Base-by-base conservation (phyloP, 2,329 filamentous ascomycete genomes). In the Colletotrichum tofieldiae region DNA sequence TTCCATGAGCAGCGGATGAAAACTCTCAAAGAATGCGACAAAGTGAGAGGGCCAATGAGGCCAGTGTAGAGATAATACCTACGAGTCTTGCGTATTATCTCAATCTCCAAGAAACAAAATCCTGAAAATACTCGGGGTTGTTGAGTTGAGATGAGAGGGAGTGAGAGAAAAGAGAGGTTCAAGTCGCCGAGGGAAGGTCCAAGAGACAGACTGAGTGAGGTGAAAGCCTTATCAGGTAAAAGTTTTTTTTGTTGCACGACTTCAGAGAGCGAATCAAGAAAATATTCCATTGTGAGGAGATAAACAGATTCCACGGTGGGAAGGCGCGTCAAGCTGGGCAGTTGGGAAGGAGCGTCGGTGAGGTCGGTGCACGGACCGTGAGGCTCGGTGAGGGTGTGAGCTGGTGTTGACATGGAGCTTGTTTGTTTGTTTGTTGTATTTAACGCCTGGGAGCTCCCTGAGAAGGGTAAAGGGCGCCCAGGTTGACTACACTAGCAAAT, bases 281-380 rank as follows among this genome's bases (percentile, higher is more conserved):
- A 45, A 23, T 11, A 32, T 37, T 29, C 14, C 29, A 41, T 1
- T 20, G 23, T 12, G 23, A 59, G 16, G 6, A 52, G 18, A 9
- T 5, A 32, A n/a, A 35, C 18, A 2, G 35, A 41, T 8, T 26
- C 14, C 11, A 4, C 12, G 23, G 11, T 52, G 47, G 43, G 67
- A 37, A 68, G 65, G 58, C 3, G 8, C 12, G 51, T 35, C 16
- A 9, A 16, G 26, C 18, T n/a, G 26, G 5, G 16, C 26, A 39
- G 14, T 32, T 62, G 43, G 64, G 68, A 71, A 71, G 56, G 68
- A 49, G 41, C 56, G 47, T 14, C 29, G 51, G 26, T 47, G 23
- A 60, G 35, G 32, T 62, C 26, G 35, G 16, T 20, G 23, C 56
- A 71, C 56, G 35, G 64, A 26, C 43, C 51, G 39, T 37, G 32